Evolutionary conservation across 129 eudicot species (phyloP).

Genomic region (Chrysanthemum seticuspe): DNA sequence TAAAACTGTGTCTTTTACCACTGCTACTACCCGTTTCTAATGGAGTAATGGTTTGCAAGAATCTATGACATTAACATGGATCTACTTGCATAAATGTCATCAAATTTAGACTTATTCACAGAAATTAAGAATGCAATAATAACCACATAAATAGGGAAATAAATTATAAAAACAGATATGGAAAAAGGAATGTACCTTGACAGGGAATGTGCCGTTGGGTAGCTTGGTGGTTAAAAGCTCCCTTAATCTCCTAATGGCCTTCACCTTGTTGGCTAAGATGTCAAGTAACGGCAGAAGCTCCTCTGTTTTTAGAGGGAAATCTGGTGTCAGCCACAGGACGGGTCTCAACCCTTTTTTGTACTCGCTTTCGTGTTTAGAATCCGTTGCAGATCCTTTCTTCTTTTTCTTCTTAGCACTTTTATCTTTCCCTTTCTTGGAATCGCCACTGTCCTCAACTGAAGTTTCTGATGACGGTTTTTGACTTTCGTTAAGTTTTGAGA

Average conservation of each 20-base stretch:
- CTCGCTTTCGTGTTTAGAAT: slow-evolving; percentile 80
- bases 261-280: slow-evolving; percentile 92
- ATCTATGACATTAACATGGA: too few species aligned
- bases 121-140: neutral
- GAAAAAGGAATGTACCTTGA: slow-evolving; percentile 50
- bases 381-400: slow-evolving; percentile 64
- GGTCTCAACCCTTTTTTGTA: slow-evolving; percentile 92
- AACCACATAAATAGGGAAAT: neutral
- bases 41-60: too few species aligned
- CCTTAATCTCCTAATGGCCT: slow-evolving; percentile 87
- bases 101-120: neutral
- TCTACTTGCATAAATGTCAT: neutral
- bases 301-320: slow-evolving; percentile 84
- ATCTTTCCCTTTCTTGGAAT: slow-evolving; percentile 57
- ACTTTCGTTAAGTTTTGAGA: slow-evolving; percentile 56
- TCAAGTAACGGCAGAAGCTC: slow-evolving; percentile 94
- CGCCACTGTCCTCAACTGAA: slow-evolving; percentile 53
- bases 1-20: too few species aligned
- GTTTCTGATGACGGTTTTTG: neutral
- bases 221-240: slow-evolving; percentile 93
- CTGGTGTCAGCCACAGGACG: slow-evolving; percentile 90
- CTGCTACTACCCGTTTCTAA: too few species aligned
- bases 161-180: slow-evolving; percentile 5
- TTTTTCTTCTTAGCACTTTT: slow-evolving; percentile 79
- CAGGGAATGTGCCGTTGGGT: slow-evolving; percentile 88